phyloP scores from a whole-genome alignment of 257 asterid species.

The Ballota nigra region DNA sequence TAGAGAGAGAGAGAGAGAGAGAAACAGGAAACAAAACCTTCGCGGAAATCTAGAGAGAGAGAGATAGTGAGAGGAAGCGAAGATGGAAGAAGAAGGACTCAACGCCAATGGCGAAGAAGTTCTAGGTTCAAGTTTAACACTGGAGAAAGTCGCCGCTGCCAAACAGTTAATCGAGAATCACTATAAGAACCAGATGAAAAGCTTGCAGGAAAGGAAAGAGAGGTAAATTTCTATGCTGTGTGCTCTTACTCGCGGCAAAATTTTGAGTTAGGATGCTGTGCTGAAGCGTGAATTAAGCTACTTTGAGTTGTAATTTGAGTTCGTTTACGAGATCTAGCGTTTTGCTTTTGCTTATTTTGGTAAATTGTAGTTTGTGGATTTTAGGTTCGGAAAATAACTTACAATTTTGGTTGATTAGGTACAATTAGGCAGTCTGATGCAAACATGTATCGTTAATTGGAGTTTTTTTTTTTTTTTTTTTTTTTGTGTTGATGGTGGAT shows the following conservation, averaged over 20 bases:
- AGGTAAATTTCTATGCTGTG: slow-evolving; percentile 40
- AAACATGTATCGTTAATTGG: background rate
- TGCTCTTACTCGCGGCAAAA: slow-evolving; percentile 8
- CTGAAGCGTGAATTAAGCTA: background rate
- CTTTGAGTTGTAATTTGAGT: slow-evolving; percentile 12
- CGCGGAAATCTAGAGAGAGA: slow-evolving; percentile 33
- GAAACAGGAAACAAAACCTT: background rate
- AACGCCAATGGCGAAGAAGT: slow-evolving; percentile 42
- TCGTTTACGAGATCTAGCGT: slow-evolving; percentile 34
- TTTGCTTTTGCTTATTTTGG: slow-evolving; percentile 9
- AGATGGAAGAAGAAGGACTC: slow-evolving; percentile 45
- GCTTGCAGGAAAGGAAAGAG: slow-evolving; percentile 76
- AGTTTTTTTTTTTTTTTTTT: no score
- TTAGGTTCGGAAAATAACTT: slow-evolving; percentile 16
- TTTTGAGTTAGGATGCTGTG: slow-evolving; percentile 17
- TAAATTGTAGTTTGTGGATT: background rate
- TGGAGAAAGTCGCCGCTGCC: slow-evolving; percentile 95
- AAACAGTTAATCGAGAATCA: slow-evolving; percentile 92
- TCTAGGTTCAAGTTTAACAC: slow-evolving; percentile 75
- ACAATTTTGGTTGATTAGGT: background rate
- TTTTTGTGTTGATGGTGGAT: background rate
- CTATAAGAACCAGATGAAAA: slow-evolving; percentile 87
- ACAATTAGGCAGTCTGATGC: slow-evolving; percentile 11
- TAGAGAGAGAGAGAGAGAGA: slow-evolving; percentile 10
- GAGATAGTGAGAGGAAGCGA: no score